These are phyloP conservation scores for Aspergillus cristatus DNA, from an alignment of 495 filamentous ascomycete genomes.

Conservation along the genomic window DNA sequence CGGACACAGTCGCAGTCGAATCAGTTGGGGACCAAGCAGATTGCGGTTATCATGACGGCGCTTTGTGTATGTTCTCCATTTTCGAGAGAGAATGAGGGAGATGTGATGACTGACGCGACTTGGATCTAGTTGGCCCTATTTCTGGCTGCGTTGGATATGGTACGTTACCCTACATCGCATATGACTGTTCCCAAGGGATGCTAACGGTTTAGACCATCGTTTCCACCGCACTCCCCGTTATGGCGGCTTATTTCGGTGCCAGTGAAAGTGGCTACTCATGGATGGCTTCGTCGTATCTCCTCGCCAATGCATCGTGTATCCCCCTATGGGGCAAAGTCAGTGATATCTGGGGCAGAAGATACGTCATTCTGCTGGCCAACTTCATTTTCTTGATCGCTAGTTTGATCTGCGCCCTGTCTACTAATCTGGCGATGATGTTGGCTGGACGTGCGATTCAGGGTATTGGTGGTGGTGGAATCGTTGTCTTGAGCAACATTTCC, in stretches of 20 bases:
- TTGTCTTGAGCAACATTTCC: constrained; percentile 71
- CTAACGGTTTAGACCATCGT: constrained; percentile 35
- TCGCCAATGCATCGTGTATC: constrained; percentile 58
- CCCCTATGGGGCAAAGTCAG: constrained; percentile 77
- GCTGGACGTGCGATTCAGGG: constrained; percentile 72
- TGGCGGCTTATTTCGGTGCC: constrained; percentile 51
- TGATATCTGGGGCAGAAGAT: constrained; percentile 83
- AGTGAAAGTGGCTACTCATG: constrained; percentile 62
- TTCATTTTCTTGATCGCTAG: constrained; percentile 67
- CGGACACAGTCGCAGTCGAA: constrained; percentile 30
- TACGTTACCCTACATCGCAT: constrained; percentile 9
- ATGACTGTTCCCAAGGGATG: neutral
- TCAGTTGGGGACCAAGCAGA: constrained; percentile 40
- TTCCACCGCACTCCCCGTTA: constrained; percentile 51
- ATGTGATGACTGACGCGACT: constrained; percentile 8
- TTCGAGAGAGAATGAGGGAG: neutral
- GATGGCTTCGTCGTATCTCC: constrained; percentile 64
- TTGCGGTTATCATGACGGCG: constrained; percentile 39
- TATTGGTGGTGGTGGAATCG: constrained; percentile 71
- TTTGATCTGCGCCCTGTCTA: constrained; percentile 58
- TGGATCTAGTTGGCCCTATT: constrained; percentile 38
- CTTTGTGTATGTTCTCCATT: constrained; percentile 33
- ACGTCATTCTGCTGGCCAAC: constrained; percentile 63
- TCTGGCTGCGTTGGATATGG: constrained; percentile 46
- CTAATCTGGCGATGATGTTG: constrained; percentile 65